Base-by-base conservation (phyloP, 345 rosid species). In the Crucihimalaya himalaica region DNA sequence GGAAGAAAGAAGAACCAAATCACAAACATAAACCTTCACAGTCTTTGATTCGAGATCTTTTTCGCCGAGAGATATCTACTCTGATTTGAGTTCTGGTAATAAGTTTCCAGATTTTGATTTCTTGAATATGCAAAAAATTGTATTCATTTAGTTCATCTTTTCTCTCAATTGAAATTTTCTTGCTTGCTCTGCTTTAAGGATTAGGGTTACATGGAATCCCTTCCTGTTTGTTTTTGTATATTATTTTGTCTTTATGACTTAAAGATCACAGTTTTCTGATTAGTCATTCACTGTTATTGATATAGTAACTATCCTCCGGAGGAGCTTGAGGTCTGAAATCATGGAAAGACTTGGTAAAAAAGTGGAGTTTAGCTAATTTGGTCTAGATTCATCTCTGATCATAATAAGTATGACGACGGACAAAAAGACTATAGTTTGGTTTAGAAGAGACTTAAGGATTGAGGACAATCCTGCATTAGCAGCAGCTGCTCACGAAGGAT, bases 391-490 rank as follows among this genome's bases (percentile, higher is more conserved):
- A n/a, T 31, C 9, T 18, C 31, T 69, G 70, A 27, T 62, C 68
- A 11, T 29, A 35, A 3, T 35, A 42, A 28, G 5, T 12, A 91
- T 85, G 92, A 5, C 58, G 72, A 68, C 70, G 62, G 63, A 77
- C 81, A 75, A 60, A 27, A 89, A 81, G 84, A 92, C 95, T 3
- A 77, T 90, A 56, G 98, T 91, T 70, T 94, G 98, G 98, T 88
- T 94, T 76, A 88, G 98, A 78, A 87, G 98, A 83, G 98, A 94
- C 79, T 82, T 91, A 32, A 84, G 98, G 81, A 87, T 94, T 61
- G 98, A 94, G 74, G 98, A 91, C 81, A 91, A 94, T 72, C 98
- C 96, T n/a, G 97, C 98, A n/a, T 81, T 94, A 81, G 85, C 96
- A 31, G 89, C 90, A 0, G 96, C 97, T 53, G 93, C 93, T 13